phyloP scores from a whole-genome alignment of 768 basidiomycete genomes.

The Podaxis pistillaris region DNA sequence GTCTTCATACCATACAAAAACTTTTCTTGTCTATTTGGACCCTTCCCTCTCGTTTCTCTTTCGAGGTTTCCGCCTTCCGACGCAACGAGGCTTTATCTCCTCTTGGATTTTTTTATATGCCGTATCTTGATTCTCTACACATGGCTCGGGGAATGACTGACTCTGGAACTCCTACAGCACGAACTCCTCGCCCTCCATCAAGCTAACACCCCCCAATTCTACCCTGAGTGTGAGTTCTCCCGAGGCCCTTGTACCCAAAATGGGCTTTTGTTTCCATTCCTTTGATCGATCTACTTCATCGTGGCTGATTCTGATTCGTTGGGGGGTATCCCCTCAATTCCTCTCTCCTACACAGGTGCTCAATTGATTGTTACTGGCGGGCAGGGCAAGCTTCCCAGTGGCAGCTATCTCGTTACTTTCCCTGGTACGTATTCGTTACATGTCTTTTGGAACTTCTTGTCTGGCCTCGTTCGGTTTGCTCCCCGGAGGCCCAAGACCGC shows the following conservation, averaged over 20 bases:
- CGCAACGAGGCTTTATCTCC: no score
- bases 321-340: neutral
- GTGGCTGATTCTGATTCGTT: neutral
- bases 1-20: neutral
- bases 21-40: neutral
- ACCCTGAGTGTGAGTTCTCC: constrained; percentile 31
- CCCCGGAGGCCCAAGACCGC: neutral
- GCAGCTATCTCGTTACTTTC: constrained; percentile 30
- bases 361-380: constrained; percentile 37
- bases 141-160: neutral
- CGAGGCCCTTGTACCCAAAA: neutral
- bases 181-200: constrained; percentile 36
- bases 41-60: neutral
- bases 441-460: constrained; percentile 1
- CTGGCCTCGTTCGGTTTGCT: neutral
- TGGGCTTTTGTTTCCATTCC: neutral
- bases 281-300: neutral
- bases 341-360: constrained; percentile 18
- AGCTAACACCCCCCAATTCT: constrained; percentile 37
- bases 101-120: neutral
- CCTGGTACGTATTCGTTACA: constrained; percentile 22
- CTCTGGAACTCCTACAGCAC: constrained; percentile 20
- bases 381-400: constrained; percentile 30
- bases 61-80: neutral
- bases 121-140: neutral